These are phyloP conservation scores for Chenopodium berlandieri DNA, from an alignment of 148 eudicot species.

Conservation along the genomic window DNA sequence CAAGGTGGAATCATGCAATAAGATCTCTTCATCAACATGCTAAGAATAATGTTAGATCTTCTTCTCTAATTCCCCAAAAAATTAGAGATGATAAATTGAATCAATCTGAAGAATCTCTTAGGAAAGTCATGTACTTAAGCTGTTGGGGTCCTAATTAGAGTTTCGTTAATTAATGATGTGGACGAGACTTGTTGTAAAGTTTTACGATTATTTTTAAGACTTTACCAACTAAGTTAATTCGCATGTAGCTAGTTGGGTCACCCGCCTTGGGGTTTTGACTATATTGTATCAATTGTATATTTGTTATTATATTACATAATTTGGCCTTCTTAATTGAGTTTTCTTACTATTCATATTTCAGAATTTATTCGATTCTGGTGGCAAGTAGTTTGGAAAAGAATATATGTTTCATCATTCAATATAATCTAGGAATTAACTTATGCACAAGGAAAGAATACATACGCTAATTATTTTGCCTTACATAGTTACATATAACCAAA, in stretches of 20 bases:
- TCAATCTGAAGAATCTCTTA: slow-evolving; percentile 21
- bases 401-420: background rate
- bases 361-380: background rate
- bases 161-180: background rate
- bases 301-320: too few species aligned
- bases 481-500: too few species aligned
- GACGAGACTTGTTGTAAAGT: background rate
- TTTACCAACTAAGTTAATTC: too few species aligned
- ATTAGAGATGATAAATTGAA: slow-evolving; percentile 12
- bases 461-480: too few species aligned
- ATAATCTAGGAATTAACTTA: background rate
- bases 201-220: too few species aligned
- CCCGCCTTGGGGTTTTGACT: too few species aligned
- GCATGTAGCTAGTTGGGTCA: too few species aligned
- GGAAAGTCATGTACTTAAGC: slow-evolving; percentile 29
- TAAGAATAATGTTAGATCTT: slow-evolving; percentile 14
- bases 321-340: background rate
- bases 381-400: background rate
- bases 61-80: background rate
- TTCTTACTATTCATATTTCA: background rate
- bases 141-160: slow-evolving; percentile 28
- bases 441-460: background rate
- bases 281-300: background rate
- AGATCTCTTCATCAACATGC: slow-evolving; percentile 11
- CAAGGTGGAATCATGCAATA: slow-evolving; percentile 18